Evolutionary conservation across 163 green algal genomes (phyloP).

Genomic region (Chlamydomonas reinhardtii): DNA sequence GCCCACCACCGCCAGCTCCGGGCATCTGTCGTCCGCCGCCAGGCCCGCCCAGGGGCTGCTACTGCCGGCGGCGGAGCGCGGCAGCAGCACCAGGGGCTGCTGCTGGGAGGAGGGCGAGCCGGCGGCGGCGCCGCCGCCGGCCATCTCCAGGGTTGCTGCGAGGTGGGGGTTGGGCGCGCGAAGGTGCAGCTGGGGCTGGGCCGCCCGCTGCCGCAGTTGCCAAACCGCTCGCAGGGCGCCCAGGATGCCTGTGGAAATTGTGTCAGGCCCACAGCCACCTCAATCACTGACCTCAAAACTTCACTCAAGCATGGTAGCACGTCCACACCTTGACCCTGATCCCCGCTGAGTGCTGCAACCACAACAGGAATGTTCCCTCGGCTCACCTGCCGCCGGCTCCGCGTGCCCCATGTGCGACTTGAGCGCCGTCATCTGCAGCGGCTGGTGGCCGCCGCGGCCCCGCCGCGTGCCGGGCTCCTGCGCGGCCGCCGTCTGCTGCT

Average conservation of each 20-base stretch:
- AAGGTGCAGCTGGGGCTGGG: conserved; percentile 69
- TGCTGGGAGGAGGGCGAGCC: background rate
- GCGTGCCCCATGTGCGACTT: conserved; percentile 81
- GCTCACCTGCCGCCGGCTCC: conserved; percentile 76
- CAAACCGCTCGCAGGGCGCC: conserved; percentile 45
- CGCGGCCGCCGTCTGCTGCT: background rate
- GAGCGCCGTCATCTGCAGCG: conserved; percentile 56
- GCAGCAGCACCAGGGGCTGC: conserved; percentile 42
- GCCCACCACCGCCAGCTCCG: conserved; percentile 49
- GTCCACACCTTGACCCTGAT: no score
- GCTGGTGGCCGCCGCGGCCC: conserved; percentile 46
- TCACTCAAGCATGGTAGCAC: no score
- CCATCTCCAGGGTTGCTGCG: conserved; percentile 59
- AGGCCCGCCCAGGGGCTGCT: conserved; percentile 39
- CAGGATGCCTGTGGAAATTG: conserved; percentile 56
- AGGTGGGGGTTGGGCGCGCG: conserved; percentile 82
- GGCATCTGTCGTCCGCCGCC: background rate
- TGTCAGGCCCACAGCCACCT: no score
- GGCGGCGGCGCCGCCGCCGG: background rate
- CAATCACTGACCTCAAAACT: no score
- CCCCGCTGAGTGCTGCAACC: no score
- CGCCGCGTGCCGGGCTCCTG: background rate
- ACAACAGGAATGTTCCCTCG: no score
- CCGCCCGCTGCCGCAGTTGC: conserved; percentile 33
- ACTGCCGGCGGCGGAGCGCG: background rate